Percentiles rank a stretch among this genome's conserved stretches.
These are phyloP conservation scores for Halteria grandinella DNA, from an alignment of 73 alveolate species.

Conservation along the genomic window DNA sequence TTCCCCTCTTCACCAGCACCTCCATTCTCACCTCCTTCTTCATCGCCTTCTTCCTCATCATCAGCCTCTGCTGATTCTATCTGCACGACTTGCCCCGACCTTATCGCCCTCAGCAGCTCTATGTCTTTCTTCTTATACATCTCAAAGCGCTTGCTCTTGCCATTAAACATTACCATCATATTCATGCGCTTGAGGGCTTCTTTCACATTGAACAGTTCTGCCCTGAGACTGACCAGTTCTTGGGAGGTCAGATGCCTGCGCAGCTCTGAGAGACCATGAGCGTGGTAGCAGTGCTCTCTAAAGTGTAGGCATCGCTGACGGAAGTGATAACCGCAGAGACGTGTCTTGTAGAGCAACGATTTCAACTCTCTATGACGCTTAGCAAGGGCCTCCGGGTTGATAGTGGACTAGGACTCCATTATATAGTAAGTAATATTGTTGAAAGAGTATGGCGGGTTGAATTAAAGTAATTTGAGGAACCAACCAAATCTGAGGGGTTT, in stretches of 20 bases:
- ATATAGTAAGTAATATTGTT: too few relatives aligned
- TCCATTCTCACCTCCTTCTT: constrained; percentile 4
- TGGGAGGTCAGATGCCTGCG: constrained; percentile 1
- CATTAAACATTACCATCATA: neutral
- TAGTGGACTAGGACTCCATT: too few relatives aligned
- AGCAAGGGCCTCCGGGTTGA: too few relatives aligned
- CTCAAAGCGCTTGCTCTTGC: constrained; percentile 8
- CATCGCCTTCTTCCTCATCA: constrained; percentile 31
- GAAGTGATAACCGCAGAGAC: constrained; percentile 22
- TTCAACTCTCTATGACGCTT: constrained; percentile 5
- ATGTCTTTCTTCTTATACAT: constrained; percentile 1
- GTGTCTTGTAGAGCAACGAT: constrained; percentile 2
- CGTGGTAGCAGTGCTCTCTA: neutral
- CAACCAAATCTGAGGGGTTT: neutral
- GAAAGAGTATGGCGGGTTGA: neutral
- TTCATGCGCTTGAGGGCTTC: neutral
- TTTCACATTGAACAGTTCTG: constrained; percentile 38
- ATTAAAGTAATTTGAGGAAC: neutral
- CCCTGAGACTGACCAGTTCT: neutral
- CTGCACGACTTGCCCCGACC: neutral
- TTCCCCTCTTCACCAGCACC: constrained; percentile 1
- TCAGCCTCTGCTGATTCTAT: neutral
- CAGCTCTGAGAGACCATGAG: constrained; percentile 41
- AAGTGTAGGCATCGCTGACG: constrained; percentile 16
- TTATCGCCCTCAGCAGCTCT: neutral